A percentile compares a stretch with the other conserved stretches of the same genome.
Evolutionary conservation across 108 stramenopile genomes (phyloP).

Genomic region (Thalassiosira profunda): DNA sequence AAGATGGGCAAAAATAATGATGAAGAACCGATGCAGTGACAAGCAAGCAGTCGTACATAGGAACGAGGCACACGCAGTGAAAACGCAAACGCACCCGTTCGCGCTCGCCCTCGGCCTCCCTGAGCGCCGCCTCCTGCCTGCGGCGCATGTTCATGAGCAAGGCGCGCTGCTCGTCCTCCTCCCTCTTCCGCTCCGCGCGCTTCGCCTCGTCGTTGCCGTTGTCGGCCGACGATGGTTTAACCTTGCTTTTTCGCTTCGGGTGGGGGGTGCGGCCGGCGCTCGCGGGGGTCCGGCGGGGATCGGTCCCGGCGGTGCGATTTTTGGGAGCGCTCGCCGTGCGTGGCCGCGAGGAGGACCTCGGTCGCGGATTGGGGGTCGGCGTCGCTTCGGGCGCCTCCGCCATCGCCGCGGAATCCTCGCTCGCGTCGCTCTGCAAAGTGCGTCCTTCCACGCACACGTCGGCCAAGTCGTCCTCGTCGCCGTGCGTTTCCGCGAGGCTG

Average conservation of each 20-base stretch:
- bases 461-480: too few species aligned
- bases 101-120: constrained; percentile 51
- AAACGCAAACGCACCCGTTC: constrained; percentile 35
- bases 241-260: neutral
- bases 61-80: too few species aligned
- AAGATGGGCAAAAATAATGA: neutral
- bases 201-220: constrained; percentile 21
- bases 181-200: constrained; percentile 45
- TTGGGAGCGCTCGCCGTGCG: too few species aligned
- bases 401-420: too few species aligned
- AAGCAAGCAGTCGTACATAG: too few species aligned
- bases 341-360: too few species aligned
- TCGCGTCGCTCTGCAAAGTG: too few species aligned
- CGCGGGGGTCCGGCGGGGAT: neutral
- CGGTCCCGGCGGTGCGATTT: too few species aligned
- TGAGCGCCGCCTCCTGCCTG: constrained; percentile 48
- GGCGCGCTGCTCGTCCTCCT: constrained; percentile 48
- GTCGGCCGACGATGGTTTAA: neutral
- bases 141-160: constrained; percentile 52
- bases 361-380: too few species aligned
- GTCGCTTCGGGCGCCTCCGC: too few species aligned
- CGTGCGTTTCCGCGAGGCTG: too few species aligned
- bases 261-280: constrained; percentile 1
- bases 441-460: too few species aligned
- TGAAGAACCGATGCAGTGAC: neutral